phyloP scores from a whole-genome alignment of 345 rosid species.

The Luvunga scandens region DNA sequence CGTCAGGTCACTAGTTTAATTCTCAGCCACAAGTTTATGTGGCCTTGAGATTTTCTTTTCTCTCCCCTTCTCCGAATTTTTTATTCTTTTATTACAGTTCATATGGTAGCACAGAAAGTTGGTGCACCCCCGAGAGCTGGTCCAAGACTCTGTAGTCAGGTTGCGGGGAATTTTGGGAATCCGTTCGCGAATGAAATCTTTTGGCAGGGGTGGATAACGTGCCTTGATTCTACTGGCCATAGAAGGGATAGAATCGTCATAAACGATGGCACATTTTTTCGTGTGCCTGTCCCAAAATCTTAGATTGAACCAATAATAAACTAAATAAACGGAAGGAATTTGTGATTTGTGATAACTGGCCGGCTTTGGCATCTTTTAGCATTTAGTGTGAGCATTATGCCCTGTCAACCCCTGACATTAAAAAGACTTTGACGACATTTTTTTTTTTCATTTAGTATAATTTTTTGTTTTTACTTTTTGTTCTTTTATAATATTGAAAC shows the following conservation, averaged over 20 bases:
- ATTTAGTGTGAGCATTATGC: background rate
- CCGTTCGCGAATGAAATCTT: background rate
- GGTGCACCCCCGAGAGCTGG: background rate
- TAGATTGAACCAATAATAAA: background rate
- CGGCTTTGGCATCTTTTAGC: background rate
- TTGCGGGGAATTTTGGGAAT: background rate
- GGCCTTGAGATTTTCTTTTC: conserved; percentile 61
- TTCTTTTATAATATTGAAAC: no score
- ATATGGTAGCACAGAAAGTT: conserved; percentile 12
- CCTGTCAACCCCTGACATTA: background rate
- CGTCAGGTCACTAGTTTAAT: conserved; percentile 57
- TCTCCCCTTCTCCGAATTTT: background rate
- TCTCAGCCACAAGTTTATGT: conserved; percentile 91
- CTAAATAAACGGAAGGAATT: no score
- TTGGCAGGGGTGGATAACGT: background rate
- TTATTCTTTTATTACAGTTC: background rate
- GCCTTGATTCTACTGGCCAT: background rate
- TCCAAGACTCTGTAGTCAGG: background rate
- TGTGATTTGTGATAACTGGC: no score
- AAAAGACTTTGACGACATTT: background rate
- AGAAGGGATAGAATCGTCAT: background rate
- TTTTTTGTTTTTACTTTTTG: background rate
- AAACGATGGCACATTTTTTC: background rate
- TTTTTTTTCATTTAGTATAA: no score
- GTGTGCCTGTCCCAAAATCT: accelerated